Evolutionary conservation across 106 monocot genomes (phyloP).

Genomic region (Allium fistulosum): DNA sequence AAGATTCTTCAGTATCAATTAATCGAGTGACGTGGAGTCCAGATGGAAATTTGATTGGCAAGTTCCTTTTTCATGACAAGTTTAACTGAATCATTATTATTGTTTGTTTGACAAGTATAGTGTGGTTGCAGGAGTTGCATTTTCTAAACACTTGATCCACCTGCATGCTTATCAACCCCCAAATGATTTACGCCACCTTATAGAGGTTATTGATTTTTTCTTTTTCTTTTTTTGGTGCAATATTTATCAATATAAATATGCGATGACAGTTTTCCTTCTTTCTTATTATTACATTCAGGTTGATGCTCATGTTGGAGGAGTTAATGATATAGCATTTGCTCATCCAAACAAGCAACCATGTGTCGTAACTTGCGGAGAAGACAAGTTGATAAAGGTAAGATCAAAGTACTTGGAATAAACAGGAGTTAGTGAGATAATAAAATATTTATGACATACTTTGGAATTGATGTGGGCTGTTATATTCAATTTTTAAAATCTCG

Average conservation of each 20-base stretch:
- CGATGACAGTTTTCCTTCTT: background rate
- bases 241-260: background rate
- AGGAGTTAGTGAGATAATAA: no score
- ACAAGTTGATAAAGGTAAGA: slow-evolving; percentile 83
- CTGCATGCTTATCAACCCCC: slow-evolving; percentile 57
- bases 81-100: background rate
- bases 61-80: background rate
- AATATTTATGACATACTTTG: no score
- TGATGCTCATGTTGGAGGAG: slow-evolving; percentile 91
- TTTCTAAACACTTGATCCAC: slow-evolving; percentile 62
- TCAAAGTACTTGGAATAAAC: no score
- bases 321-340: slow-evolving; percentile 91
- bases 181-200: slow-evolving; percentile 44
- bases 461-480: no score
- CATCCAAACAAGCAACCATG: slow-evolving; percentile 81
- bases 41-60: slow-evolving; percentile 64
- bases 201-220: slow-evolving; percentile 32
- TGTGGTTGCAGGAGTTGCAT: slow-evolving; percentile 52
- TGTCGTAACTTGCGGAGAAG: slow-evolving; percentile 89
- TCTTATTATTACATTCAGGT: slow-evolving; percentile 31
- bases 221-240: background rate
- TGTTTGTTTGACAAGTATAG: background rate
- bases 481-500: no score
- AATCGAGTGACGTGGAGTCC: slow-evolving; percentile 66
- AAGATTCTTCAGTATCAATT: slow-evolving; percentile 53